phyloP scores from a whole-genome alignment of 306 rosid species.

The Biancaea sappan region DNA sequence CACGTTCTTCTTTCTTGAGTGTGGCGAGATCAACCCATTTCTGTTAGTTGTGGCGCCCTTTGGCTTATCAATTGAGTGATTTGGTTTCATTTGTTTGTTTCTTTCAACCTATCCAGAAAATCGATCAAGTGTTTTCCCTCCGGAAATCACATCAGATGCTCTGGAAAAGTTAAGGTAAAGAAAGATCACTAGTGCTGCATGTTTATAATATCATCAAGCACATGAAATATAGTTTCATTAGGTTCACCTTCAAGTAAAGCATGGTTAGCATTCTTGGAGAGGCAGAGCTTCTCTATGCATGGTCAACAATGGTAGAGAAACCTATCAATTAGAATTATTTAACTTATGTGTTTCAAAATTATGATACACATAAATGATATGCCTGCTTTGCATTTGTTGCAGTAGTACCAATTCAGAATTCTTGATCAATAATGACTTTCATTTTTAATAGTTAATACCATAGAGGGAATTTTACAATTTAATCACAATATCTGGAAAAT shows the following conservation, averaged over 20 bases:
- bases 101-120: too few species aligned
- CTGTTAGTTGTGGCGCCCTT: too few species aligned
- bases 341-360: neutral
- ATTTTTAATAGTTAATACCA: neutral
- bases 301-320: constrained; percentile 53
- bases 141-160: too few species aligned
- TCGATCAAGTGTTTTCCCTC: too few species aligned
- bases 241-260: constrained; percentile 32
- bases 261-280: constrained; percentile 37
- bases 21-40: too few species aligned
- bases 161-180: neutral
- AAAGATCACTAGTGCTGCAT: neutral
- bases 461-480: neutral
- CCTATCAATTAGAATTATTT: constrained; percentile 34
- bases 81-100: too few species aligned
- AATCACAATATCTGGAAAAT: neutral
- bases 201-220: constrained; percentile 42
- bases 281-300: constrained; percentile 61
- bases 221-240: constrained; percentile 49
- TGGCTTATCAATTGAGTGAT: too few species aligned
- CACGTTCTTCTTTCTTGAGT: too few species aligned
- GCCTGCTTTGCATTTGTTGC: neutral
- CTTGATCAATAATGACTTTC: too few species aligned
- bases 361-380: neutral
- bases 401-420: too few species aligned